Percentiles rank a stretch among this genome's conserved stretches.
Evolutionary conservation across 2,329 filamentous ascomycete genomes (phyloP).

Genomic region (Chaetomium olivaceum): DNA sequence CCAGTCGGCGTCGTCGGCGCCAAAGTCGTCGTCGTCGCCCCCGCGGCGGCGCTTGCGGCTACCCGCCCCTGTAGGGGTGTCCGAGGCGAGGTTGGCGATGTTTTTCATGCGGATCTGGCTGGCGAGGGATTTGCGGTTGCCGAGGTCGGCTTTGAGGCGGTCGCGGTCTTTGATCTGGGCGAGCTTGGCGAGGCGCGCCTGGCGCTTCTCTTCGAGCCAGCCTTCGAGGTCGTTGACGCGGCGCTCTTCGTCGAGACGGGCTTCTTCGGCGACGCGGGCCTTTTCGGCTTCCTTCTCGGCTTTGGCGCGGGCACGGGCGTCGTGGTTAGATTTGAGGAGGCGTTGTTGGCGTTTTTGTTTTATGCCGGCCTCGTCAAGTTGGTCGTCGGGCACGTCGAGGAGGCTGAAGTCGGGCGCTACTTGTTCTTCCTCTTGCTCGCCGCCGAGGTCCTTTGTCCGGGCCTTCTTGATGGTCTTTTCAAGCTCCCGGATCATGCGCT

Average conservation of each 20-base stretch:
- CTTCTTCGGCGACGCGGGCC: constrained; percentile 77
- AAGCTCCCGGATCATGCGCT: constrained; percentile 81
- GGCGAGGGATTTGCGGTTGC: constrained; percentile 93
- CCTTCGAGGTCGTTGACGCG: constrained; percentile 80
- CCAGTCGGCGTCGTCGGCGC: constrained; percentile 97
- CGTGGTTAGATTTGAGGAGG: constrained; percentile 90
- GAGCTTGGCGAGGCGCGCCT: constrained; percentile 68
- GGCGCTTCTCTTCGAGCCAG: constrained; percentile 82
- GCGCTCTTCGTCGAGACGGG: constrained; percentile 78
- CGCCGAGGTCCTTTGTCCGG: constrained; percentile 88
- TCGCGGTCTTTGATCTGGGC: constrained; percentile 92
- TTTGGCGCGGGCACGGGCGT: constrained; percentile 90
- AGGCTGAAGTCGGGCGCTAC: constrained; percentile 85
- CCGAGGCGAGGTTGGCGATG: constrained; percentile 91
- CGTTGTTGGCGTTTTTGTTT: constrained; percentile 93
- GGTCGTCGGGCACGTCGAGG: constrained; percentile 84
- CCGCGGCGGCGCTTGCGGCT: constrained; percentile 78
- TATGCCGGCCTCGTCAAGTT: constrained; percentile 85
- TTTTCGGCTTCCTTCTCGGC: constrained; percentile 94
- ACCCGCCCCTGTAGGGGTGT: constrained; percentile 62
- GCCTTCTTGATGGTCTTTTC: constrained; percentile 89
- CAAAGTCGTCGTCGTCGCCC: constrained; percentile 93
- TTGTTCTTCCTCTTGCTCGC: constrained; percentile 74
- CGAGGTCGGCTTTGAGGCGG: constrained; percentile 87
- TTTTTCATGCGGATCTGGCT: constrained; percentile 98